These are phyloP conservation scores for Geranium incanum DNA, from an alignment of 441 rosid genomes.

Conservation along the genomic window DNA sequence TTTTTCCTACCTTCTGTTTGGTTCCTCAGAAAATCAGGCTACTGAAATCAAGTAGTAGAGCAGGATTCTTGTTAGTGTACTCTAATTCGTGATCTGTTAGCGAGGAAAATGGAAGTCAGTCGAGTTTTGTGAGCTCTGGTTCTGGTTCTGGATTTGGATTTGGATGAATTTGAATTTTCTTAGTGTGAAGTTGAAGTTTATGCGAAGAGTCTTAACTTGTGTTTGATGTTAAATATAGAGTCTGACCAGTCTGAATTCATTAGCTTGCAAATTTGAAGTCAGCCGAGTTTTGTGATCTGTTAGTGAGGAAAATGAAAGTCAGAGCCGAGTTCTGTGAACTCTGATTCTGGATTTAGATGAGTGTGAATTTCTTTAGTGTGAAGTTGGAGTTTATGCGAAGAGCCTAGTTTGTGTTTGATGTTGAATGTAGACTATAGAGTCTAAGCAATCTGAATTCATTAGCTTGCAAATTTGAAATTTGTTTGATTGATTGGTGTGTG, in stretches of 20 bases:
- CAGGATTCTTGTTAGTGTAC: too few species aligned
- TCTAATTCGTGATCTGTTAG: background rate
- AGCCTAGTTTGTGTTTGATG: background rate
- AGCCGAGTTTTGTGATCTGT: background rate
- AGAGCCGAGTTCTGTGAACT: background rate
- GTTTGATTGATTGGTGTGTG: background rate
- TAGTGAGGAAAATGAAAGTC: background rate
- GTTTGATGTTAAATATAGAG: background rate
- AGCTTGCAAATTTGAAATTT: conserved; percentile 6
- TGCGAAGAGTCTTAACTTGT: background rate
- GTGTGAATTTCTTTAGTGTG: background rate
- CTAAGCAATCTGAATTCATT: background rate
- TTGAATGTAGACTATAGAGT: background rate
- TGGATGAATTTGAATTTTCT: background rate
- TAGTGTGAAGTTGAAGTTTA: background rate
- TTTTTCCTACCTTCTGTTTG: conserved; percentile 9
- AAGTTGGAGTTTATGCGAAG: background rate
- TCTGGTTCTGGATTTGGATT: background rate
- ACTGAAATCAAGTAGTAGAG: background rate
- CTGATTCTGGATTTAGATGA: background rate
- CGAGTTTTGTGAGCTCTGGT: background rate
- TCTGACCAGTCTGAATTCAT: background rate
- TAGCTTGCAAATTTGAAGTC: conserved; percentile 1
- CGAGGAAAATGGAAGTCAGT: background rate
- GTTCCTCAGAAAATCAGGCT: conserved; percentile 14